Evolutionary conservation across 768 basidiomycete species (phyloP), one percentile per base, ranked within the genome.

Genomic region (Boletus bicolor): DNA sequence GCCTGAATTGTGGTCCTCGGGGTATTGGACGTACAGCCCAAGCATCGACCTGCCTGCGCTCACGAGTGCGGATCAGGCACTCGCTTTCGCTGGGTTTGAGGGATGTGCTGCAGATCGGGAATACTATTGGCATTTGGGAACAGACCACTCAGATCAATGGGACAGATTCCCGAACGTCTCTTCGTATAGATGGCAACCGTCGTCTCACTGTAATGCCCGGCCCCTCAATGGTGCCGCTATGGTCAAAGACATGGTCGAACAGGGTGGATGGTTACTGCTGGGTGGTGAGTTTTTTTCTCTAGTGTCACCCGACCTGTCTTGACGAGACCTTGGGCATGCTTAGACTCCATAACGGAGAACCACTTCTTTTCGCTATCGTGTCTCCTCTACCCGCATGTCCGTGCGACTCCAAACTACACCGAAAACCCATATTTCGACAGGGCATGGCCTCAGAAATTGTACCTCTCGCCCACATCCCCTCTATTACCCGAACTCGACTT

Each of bases 341-440:
- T 58, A 83, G 86, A 89, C 63, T 87, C 85, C 0, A 82, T 87
- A 17, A 82, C 83, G 2, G 86, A 89, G 64, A 83, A 82, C 58
- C 85, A 88, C 66, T 88, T 88, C 74, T 88, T 87, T 68, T 87
- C 86, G 6, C 65, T 87, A 1, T 87, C 85, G 0, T 88, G 86
- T 63, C 61, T 80, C 41, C 75, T 88, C 4, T 82, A 81, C 67
- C 85, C 86, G 0, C 84, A 87, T 63, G 85, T 87, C 37, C 76
- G 76, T 36, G 86, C 85, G 1, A 84, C 81, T 3, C 86, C 86
- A 1, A 77, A 82, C 58, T 87, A 86, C 59, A 78, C 74, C 39
- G 73, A 73, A 35, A 78, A 79, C 53, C 72, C 76, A 0, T 76
- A 75, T 61, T 87, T 79, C 58, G 86, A 87, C 65, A 79, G 85